A percentile compares a stretch with the other conserved stretches of the same genome.
Evolutionary conservation across 192 early-diverging fungal species (phyloP).

Genomic region (Jimgerdemannia flammicorona): DNA sequence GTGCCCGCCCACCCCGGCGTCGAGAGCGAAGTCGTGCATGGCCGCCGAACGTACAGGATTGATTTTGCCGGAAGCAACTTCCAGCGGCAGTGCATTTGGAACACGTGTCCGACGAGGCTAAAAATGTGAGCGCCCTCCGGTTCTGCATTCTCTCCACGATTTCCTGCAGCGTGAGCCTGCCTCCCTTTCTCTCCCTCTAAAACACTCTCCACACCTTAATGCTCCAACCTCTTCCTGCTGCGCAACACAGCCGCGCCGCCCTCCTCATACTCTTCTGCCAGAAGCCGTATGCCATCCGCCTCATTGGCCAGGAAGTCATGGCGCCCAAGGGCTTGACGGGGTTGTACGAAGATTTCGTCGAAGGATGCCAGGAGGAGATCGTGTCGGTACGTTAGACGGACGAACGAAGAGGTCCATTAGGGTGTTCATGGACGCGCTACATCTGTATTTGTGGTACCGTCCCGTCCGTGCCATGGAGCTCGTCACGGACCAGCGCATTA

Average conservation of each 20-base stretch:
- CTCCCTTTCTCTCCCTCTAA: too few species aligned
- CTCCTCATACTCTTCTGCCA: constrained; percentile 20
- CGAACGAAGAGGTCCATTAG: too few species aligned
- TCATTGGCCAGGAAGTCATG: constrained; percentile 26
- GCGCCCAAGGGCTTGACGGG: constrained; percentile 33
- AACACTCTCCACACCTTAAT: too few species aligned
- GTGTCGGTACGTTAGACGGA: background rate
- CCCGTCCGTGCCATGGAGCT: too few species aligned
- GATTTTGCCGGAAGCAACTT: constrained; percentile 18
- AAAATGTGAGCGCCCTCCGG: constrained; percentile 16
- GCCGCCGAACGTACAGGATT: constrained; percentile 19
- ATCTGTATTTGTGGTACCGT: too few species aligned
- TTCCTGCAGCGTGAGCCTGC: too few species aligned
- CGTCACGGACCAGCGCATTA: too few species aligned
- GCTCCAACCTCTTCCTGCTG: background rate
- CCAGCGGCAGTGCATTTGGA: constrained; percentile 10
- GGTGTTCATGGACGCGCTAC: too few species aligned
- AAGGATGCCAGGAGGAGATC: constrained; percentile 34
- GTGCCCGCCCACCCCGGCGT: background rate
- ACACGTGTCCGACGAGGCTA: background rate
- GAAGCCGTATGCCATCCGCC: constrained; percentile 19
- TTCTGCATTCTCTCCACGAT: too few species aligned
- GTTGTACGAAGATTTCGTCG: constrained; percentile 35
- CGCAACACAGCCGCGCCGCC: constrained; percentile 25
- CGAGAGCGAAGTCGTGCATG: constrained; percentile 1